Evolutionary conservation across 345 rosid genomes (phyloP).

Genomic region (Lepidium sativum): DNA sequence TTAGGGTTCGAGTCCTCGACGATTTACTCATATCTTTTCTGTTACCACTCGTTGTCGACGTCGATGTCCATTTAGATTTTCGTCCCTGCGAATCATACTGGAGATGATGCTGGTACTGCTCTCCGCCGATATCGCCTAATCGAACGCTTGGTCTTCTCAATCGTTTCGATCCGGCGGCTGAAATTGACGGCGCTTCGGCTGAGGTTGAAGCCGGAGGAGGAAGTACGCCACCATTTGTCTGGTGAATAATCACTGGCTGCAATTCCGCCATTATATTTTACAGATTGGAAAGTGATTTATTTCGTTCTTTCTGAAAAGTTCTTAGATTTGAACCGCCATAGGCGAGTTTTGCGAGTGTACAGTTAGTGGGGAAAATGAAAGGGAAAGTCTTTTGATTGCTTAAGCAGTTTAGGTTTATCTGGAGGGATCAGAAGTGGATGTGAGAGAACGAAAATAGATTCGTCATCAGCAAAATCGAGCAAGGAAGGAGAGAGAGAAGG

Average conservation of each 20-base stretch:
- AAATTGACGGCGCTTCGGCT: neutral
- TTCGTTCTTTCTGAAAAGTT: neutral
- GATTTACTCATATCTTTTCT: constrained; percentile 28
- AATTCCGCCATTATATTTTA: constrained; percentile 7
- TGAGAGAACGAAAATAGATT: neutral
- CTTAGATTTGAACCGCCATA: neutral
- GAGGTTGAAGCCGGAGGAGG: constrained; percentile 15
- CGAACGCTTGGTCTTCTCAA: constrained; percentile 86
- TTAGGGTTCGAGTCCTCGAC: constrained; percentile 53
- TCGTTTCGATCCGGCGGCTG: constrained; percentile 54
- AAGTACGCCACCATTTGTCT: constrained; percentile 12
- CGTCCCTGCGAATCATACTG: constrained; percentile 40
- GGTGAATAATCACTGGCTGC: constrained; percentile 3
- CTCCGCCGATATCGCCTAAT: constrained; percentile 85
- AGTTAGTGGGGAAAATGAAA: neutral
- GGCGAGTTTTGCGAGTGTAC: neutral
- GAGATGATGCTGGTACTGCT: constrained; percentile 25
- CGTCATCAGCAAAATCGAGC: neutral
- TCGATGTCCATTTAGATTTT: constrained; percentile 24
- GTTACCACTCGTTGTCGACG: constrained; percentile 17
- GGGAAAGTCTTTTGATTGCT: neutral
- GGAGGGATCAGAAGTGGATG: neutral
- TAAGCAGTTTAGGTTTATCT: constrained; percentile 7
- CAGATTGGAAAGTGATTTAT: neutral
- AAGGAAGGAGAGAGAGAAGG: neutral